Evolutionary conservation across 768 basidiomycete species (phyloP), one percentile per base, ranked within the genome.

Genomic region (Asterophora parasitica): DNA sequence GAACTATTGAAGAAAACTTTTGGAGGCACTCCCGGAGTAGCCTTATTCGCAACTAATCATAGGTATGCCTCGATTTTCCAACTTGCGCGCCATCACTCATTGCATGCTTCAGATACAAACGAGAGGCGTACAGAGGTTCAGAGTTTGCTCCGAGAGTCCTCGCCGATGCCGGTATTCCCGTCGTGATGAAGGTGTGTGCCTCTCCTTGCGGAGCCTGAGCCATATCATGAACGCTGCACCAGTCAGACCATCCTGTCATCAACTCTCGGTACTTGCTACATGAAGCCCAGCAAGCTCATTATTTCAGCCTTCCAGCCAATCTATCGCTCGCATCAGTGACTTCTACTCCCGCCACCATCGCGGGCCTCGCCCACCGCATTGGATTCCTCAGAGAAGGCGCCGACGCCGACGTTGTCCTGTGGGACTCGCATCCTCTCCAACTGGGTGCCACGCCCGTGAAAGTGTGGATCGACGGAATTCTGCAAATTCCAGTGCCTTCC

Each of bases 401-500:
- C n/a, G 77, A 78, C 50, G 77, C 77, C 40, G 84, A 91, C 58
- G 60, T 88, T n/a, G 85, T 89, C 6, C 62, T 90, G 31, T 85
- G 83, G 83, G 81, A 85, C 57, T 80, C 79, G 2, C 85, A 89
- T 64, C 90, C 90, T 1, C 72, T 92, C 23, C 73, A 74, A 23
- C 67, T 88, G 16, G 88, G 84, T 45, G 83, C 89, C 2, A 88
- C 85, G 0, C 90, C 89, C 0, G 60, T 69, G 10, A 81, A 83
- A 48, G 81, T 88, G 20, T 94, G 83, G 73, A 88, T 94, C 54
- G 92, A 96, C 62, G 92, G 92, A 1, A 81, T 91, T 48, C 61
- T 80, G 3, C 91, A 94, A 57, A 72, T 87, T 42, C 71, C 71
- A 39, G 63, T 68, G n/a, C 73, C 74, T 13, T 56, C 65, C 4